These are phyloP conservation scores for Podila epicladia DNA, from an alignment of 192 early-diverging fungal genomes.

Conservation along the genomic window DNA sequence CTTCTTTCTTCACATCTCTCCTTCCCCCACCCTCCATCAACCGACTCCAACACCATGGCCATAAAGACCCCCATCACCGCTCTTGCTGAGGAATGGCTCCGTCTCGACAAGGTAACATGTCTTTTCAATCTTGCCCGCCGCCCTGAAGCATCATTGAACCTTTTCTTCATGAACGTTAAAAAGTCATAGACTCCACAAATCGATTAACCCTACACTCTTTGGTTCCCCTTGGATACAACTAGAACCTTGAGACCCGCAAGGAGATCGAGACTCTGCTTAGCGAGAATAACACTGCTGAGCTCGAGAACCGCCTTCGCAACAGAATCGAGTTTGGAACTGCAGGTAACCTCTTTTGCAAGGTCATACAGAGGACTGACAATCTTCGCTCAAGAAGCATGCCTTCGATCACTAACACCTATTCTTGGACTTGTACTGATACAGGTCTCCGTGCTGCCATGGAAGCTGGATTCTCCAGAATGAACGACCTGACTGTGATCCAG, in stretches of 20 bases:
- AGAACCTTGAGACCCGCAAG: constrained; percentile 71
- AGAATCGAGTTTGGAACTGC: constrained; percentile 90
- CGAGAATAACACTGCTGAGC: constrained; percentile 56
- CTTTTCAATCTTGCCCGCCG: constrained; percentile 1
- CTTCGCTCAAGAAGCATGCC: neutral
- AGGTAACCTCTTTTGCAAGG: constrained; percentile 47
- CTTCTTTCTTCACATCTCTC: neutral
- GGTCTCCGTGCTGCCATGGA: constrained; percentile 93
- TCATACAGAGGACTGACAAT: neutral
- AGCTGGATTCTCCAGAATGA: constrained; percentile 93
- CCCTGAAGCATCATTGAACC: too few species aligned
- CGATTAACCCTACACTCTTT: constrained; percentile 1
- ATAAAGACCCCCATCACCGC: constrained; percentile 34
- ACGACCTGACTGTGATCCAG: constrained; percentile 92
- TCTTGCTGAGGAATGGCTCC: constrained; percentile 66
- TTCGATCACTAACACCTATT: neutral
- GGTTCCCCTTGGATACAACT: neutral
- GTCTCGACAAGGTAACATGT: constrained; percentile 59
- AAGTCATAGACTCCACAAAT: neutral
- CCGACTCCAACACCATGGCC: constrained; percentile 6
- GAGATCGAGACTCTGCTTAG: constrained; percentile 64
- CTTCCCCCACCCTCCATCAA: neutral
- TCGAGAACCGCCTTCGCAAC: constrained; percentile 64
- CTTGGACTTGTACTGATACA: neutral
- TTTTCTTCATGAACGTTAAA: too few species aligned